Percentiles rank a stretch among this genome's conserved stretches.
phyloP scores from a whole-genome alignment of 2,329 filamentous ascomycete species.

The Curvularia hawaiiensis region DNA sequence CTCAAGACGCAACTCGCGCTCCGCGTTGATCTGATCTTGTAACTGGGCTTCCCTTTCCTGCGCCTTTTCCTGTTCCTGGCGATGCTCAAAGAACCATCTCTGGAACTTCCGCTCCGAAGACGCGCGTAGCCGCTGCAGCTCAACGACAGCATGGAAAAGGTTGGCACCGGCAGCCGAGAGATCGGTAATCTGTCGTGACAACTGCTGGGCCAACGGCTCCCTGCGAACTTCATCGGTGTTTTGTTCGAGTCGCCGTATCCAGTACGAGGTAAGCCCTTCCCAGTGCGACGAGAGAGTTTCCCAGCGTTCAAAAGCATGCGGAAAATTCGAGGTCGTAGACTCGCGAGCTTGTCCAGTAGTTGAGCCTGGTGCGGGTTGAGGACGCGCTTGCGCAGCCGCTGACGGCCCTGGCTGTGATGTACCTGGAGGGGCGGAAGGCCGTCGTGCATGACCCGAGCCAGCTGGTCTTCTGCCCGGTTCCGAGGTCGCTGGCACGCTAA shows the following conservation, averaged over 20 bases:
- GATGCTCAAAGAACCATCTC: slow-evolving; percentile 96
- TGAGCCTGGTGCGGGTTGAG: slow-evolving; percentile 31
- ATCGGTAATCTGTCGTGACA: slow-evolving; percentile 93
- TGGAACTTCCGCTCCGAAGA: slow-evolving; percentile 98
- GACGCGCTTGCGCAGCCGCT: slow-evolving; percentile 36
- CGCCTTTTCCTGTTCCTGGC: slow-evolving; percentile 82
- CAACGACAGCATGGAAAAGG: slow-evolving; percentile 95
- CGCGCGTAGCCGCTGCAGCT: slow-evolving; percentile 88
- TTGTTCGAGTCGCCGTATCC: slow-evolving; percentile 90
- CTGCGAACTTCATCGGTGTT: slow-evolving; percentile 84
- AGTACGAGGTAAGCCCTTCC: slow-evolving; percentile 97
- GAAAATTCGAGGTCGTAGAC: slow-evolving; percentile 70
- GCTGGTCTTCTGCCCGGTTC: slow-evolving; percentile 39
- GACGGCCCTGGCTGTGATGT: slow-evolving; percentile 42
- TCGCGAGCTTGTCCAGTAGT: slow-evolving; percentile 40
- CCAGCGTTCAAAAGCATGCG: slow-evolving; percentile 97
- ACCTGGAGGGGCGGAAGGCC: slow-evolving; percentile 37
- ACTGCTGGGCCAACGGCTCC: slow-evolving; percentile 83
- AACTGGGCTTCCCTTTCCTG: slow-evolving; percentile 82
- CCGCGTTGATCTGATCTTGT: slow-evolving; percentile 70
- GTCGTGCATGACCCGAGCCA: slow-evolving; percentile 38
- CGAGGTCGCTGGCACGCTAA: slow-evolving; percentile 28
- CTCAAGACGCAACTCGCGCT: slow-evolving; percentile 72
- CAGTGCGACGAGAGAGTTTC: slow-evolving; percentile 96
- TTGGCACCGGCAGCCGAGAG: slow-evolving; percentile 97